phyloP scores from a whole-genome alignment of 768 basidiomycete genomes.

The Trametes cinnabarina region DNA sequence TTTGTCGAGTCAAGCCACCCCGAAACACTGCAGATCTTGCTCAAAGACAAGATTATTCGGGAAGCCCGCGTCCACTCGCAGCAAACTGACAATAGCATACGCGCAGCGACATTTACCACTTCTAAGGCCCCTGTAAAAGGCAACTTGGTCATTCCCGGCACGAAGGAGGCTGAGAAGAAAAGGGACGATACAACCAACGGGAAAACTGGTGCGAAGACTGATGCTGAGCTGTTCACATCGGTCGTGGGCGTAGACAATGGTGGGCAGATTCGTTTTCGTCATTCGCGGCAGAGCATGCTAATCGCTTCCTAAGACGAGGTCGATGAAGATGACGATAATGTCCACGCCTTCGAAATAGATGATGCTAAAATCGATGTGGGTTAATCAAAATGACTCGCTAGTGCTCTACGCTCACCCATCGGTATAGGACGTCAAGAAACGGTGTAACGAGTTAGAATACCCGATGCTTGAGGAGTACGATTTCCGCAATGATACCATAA shows the following conservation, averaged over 20 bases:
- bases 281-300: neutral
- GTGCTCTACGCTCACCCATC: neutral
- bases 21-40: conserved; percentile 82
- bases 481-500: conserved; percentile 94
- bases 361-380: conserved; percentile 90
- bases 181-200: conserved; percentile 52
- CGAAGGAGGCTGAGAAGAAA: conserved; percentile 68
- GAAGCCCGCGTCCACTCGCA: conserved; percentile 77
- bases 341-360: conserved; percentile 95
- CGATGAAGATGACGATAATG: conserved; percentile 96
- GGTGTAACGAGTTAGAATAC: conserved; percentile 94
- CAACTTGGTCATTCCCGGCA: conserved; percentile 84
- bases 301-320: conserved; percentile 71
- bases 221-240: conserved; percentile 86
- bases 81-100: conserved; percentile 71
- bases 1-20: conserved; percentile 95
- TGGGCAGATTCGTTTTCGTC: conserved; percentile 32
- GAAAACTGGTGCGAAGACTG: conserved; percentile 39
- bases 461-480: conserved; percentile 99
- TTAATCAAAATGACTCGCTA: neutral
- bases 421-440: conserved; percentile 87
- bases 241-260: conserved; percentile 94
- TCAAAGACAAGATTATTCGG: conserved; percentile 84
- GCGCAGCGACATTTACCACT: conserved; percentile 72
- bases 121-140: conserved; percentile 81